phyloP scores from a whole-genome alignment of 2,329 filamentous ascomycete species.

The Stylonectria norvegica region DNA sequence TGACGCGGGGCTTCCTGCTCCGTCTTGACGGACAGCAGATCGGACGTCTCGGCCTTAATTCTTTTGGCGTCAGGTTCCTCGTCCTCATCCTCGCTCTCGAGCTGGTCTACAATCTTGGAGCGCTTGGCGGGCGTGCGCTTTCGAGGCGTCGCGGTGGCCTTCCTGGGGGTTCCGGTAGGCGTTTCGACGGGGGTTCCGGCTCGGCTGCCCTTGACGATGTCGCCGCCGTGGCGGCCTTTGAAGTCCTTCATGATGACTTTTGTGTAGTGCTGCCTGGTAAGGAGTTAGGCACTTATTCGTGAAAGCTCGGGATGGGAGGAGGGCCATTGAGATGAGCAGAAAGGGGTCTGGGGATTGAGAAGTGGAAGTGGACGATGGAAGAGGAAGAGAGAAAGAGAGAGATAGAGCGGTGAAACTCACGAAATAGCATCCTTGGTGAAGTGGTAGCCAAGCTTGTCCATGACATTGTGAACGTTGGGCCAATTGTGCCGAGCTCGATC shows the following conservation, averaged over 20 bases:
- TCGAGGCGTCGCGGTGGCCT: constrained; percentile 11
- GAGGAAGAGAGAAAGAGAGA: not conserved
- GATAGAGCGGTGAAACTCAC: constrained; percentile 26
- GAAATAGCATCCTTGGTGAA: constrained; percentile 39
- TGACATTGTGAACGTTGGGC: constrained; percentile 29
- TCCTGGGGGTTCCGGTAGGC: constrained; percentile 20
- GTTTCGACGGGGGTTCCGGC: not conserved
- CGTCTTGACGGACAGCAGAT: too few relatives aligned
- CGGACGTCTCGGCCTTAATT: too few relatives aligned
- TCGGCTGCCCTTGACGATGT: not conserved
- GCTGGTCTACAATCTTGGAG: constrained; percentile 27
- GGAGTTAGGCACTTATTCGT: not conserved
- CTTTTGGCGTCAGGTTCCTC: constrained; percentile 16
- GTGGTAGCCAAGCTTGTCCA: constrained; percentile 32
- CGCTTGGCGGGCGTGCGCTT: constrained; percentile 21
- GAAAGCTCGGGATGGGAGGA: not conserved
- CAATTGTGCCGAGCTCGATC: constrained; percentile 32
- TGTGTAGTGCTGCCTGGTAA: constrained; percentile 38
- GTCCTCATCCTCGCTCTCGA: constrained; percentile 28
- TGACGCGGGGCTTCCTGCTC: not conserved
- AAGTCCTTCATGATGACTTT: constrained; percentile 38
- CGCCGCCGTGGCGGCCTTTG: constrained; percentile 26
- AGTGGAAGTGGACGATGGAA: not conserved
- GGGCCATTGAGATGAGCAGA: not conserved
- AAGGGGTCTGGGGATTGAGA: not conserved